Evolutionary conservation across 805 yeast genomes (phyloP), one percentile per base, ranked within the genome.

Genomic region (Yamadazyma sp.): DNA sequence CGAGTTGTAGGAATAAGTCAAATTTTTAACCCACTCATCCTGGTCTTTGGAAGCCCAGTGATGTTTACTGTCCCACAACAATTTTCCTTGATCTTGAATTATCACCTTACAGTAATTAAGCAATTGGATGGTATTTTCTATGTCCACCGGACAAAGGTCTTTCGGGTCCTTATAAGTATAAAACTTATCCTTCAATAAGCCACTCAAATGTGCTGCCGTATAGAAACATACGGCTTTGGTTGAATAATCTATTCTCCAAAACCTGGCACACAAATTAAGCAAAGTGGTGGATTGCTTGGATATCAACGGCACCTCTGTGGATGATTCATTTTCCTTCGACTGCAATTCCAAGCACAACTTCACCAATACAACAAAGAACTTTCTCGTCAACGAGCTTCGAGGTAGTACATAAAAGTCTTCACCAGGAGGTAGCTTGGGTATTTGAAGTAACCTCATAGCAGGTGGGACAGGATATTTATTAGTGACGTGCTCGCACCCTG

Each of bases 241-340:
- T 0, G 78, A 62, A 5, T 54, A 55, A 41, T 71, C 73, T 4
- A 82, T 55, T 40, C 84, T 62, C 93, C 93, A 84, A 37, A 75
- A 64, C 27, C 62, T 67, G 5, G 77, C 62, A 37, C 77, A 73
- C 11, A 66, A 54, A 1, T 52, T 55, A 3, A 82, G 48, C 9
- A 82, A 54, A 30, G 64, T 67, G 6, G 59, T 53, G 0, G 76
- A 62, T 12, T 66, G 54, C 42, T 73, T 75, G 1, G 79, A 48
- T 5, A 66, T 41, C 16, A 60, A 42, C 9, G 59, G 54, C 9
- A 44, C 46, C 7, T 50, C 59, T 1, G 16, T 37, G 19, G 12
- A 37, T 28, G 16, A 28, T 23, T 38, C 43, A 21, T 30, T 15
- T 40, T 40, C 28, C 9, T 20, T 13, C 2, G 7, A 3, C 21